A percentile compares a stretch with the other conserved stretches of the same genome.
phyloP scores from a whole-genome alignment of 306 rosid genomes.

The Benincasa hispida region DNA sequence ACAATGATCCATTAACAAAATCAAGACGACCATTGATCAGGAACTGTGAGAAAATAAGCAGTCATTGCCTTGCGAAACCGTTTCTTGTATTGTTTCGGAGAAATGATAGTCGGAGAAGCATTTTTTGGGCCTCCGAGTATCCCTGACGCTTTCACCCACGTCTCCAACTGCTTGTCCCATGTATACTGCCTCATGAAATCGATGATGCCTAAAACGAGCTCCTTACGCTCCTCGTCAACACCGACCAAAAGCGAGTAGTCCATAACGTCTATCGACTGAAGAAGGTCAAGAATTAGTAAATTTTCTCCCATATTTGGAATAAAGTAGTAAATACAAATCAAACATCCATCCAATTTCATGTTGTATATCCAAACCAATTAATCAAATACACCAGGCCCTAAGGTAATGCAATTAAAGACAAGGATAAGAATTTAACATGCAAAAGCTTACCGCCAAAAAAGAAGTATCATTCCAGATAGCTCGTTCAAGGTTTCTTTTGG shows the following conservation, averaged over 20 bases:
- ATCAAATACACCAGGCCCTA: not conserved
- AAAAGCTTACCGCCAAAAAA: conserved; percentile 76
- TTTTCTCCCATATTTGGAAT: not conserved
- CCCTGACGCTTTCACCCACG: conserved; percentile 94
- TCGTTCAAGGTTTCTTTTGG: conserved; percentile 86
- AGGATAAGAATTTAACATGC: not conserved
- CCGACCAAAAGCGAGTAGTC: conserved; percentile 96
- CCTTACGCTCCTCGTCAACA: conserved; percentile 80
- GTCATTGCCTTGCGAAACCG: conserved; percentile 97
- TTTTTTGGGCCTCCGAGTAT: conserved; percentile 86
- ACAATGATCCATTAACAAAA: not conserved
- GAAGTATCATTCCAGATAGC: conserved; percentile 93
- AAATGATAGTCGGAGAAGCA: conserved; percentile 80
- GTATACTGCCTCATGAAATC: conserved; percentile 99
- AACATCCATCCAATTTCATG: not conserved
- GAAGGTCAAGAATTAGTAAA: not conserved
- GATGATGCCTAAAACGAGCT: conserved; percentile 84
- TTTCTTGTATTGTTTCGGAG: conserved; percentile 90
- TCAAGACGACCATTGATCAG: conserved; percentile 73
- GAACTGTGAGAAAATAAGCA: conserved; percentile 80
- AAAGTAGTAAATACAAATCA: not conserved
- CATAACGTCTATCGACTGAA: conserved; percentile 91
- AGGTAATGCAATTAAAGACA: not conserved
- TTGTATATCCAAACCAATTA: not conserved
- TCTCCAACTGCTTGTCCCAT: conserved; percentile 99